phyloP scores from a whole-genome alignment of 1,139 yeast species.

The Casaregolazyma suthepensis region DNA sequence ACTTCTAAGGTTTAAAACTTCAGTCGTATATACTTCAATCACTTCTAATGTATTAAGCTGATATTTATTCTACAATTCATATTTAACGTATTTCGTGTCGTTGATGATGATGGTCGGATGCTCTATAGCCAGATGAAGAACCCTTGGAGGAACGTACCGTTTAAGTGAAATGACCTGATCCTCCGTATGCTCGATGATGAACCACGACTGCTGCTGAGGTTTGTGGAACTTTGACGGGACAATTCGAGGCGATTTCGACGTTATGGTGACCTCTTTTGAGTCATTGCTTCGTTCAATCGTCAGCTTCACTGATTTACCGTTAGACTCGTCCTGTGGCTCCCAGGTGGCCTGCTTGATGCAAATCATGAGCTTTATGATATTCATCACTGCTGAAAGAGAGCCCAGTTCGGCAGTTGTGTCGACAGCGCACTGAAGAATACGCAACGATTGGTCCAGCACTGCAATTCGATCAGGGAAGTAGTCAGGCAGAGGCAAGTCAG shows the following conservation, averaged over 20 bases:
- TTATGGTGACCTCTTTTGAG: conserved; percentile 7
- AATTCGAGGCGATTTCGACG: conserved; percentile 31
- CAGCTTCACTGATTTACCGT: not conserved
- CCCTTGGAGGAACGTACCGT: conserved; percentile 7
- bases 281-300: conserved; percentile 3
- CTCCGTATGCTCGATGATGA: conserved; percentile 53
- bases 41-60: not conserved
- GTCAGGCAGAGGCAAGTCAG: conserved; percentile 90
- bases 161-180: conserved; percentile 13
- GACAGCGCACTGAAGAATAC: conserved; percentile 87
- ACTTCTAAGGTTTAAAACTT: not conserved
- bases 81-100: conserved; percentile 4
- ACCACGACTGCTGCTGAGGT: conserved; percentile 92
- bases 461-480: conserved; percentile 91
- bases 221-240: conserved; percentile 80
- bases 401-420: conserved; percentile 89
- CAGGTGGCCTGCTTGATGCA: conserved; percentile 85
- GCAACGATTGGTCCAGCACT: conserved; percentile 87
- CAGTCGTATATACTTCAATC: not conserved
- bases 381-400: conserved; percentile 34
- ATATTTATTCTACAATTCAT: not conserved
- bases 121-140: conserved; percentile 4
- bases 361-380: conserved; percentile 57
- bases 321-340: conserved; percentile 36
- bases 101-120: conserved; percentile 5